Percentiles rank a stretch among this genome's conserved stretches.
phyloP scores from a whole-genome alignment of 805 yeast species.

The Naumovozyma baii region DNA sequence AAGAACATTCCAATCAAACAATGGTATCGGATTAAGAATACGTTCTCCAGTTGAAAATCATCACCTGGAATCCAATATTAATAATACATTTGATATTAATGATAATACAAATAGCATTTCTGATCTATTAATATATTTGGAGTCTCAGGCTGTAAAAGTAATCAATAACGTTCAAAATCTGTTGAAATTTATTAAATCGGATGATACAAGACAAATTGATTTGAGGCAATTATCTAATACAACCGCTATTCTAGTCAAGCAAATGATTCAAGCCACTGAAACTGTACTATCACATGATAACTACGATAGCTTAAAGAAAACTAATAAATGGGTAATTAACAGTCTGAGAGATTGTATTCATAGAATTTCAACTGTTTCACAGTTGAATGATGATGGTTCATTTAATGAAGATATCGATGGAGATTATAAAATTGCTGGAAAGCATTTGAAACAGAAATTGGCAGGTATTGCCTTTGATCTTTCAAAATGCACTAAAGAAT shows the following conservation, averaged over 20 bases:
- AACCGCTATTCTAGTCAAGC: background rate
- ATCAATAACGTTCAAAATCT: conserved; percentile 1
- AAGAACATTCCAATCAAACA: background rate
- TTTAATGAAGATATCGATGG: background rate
- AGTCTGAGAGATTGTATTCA: background rate
- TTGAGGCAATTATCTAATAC: background rate
- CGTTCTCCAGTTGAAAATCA: background rate
- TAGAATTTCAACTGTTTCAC: background rate
- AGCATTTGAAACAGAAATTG: conserved; percentile 81
- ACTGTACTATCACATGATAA: background rate
- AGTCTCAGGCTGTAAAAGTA: conserved; percentile 58
- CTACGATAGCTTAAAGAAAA: background rate
- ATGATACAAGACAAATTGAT: background rate
- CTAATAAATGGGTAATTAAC: background rate
- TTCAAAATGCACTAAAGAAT: conserved; percentile 91
- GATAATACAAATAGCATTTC: conserved; percentile 84
- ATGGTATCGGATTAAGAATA: background rate
- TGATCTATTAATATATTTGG: conserved; percentile 74
- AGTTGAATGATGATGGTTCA: background rate
- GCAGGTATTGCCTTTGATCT: conserved; percentile 95
- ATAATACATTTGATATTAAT: conserved; percentile 63
- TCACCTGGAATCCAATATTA: background rate
- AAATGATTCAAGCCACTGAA: background rate
- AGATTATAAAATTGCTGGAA: conserved; percentile 13
- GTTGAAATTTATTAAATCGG: background rate